Base-by-base conservation (phyloP, 2,329 filamentous ascomycete genomes). In the Diaporthe eres region DNA sequence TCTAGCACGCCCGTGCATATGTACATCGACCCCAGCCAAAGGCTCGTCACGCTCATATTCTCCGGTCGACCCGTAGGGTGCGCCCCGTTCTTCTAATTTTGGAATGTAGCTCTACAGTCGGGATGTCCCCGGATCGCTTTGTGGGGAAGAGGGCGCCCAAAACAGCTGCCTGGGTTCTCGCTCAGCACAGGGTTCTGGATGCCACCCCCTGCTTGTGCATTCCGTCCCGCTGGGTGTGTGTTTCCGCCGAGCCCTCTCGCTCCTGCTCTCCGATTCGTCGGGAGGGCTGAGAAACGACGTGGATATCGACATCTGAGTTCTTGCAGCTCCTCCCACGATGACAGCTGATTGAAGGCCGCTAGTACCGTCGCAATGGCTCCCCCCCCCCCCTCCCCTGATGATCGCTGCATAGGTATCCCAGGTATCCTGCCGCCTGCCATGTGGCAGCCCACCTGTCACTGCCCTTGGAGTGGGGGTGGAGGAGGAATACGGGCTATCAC, bases 131-230 rank as follows among this genome's bases (percentile, higher is more conserved):
- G 68, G 72, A 74, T 71, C 53, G 75, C 75, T 61, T 68, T 76
- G 75, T 76, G 75, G 75, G 71, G 75, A 67, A 44, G 67, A 71
- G 72, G 75, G 58, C 63, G 63, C 51, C 72, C 72, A 70, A 71
- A 68, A 65, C 47, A 72, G 72, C 68, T 67, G 47, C 65, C 44
- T 68, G 15, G 63, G 22, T 39, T 4, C 47, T 53, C 22, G 37
- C 25, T 25, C 63, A 37, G 37, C 25, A 15, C 67, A 68, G 75
- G 75, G 72, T 65, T 44, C 57, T 61, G 51, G 47, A 28, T 49
- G 60, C 65, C 25, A 60, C 68, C 70, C 68, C 53, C 58, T 51
- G 55, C 58, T n/a, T 73, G 44, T 39, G 37, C 47, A 47, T 57
- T 71, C 60, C 73, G 55, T 63, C 68, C 68, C 73, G 68, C 73